These are phyloP conservation scores for Quercus lobata DNA, from an alignment of 331 rosid species.

Conservation along the genomic window DNA sequence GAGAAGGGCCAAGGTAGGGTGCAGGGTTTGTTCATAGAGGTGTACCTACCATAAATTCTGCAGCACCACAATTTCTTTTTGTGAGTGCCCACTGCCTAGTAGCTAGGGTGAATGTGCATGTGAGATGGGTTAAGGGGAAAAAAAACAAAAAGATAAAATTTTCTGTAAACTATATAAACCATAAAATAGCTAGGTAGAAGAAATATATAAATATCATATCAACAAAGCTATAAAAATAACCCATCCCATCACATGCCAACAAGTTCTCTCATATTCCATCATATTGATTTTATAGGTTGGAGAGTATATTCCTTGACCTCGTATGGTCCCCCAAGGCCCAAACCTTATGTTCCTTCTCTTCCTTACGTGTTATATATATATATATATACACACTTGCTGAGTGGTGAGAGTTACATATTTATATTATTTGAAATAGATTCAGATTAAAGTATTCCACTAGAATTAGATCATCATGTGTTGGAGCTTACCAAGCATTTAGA, in stretches of 20 bases:
- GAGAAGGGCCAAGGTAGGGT: background rate
- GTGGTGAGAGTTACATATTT: too few species aligned
- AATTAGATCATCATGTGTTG: too few species aligned
- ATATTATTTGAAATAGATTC: too few species aligned
- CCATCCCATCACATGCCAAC: background rate
- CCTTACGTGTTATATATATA: too few species aligned
- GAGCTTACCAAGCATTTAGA: too few species aligned
- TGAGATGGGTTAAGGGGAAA: background rate
- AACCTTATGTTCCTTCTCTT: too few species aligned
- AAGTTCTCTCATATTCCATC: background rate
- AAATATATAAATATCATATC: background rate
- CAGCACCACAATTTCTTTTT: background rate
- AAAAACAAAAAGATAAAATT: background rate
- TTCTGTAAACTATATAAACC: background rate
- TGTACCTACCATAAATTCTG: constrained; percentile 2
- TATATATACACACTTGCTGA: too few species aligned
- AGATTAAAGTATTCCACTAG: too few species aligned
- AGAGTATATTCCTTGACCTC: background rate
- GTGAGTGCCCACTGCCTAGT: background rate
- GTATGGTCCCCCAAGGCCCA: background rate
- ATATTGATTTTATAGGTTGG: background rate
- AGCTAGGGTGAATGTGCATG: background rate
- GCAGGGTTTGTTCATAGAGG: constrained; percentile 14
- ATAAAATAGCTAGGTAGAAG: background rate
- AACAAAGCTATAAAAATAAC: background rate